Conservation (phyloP, 2,329 filamentous ascomycete genomes). For the Pochonia chlamydosporia region DNA sequence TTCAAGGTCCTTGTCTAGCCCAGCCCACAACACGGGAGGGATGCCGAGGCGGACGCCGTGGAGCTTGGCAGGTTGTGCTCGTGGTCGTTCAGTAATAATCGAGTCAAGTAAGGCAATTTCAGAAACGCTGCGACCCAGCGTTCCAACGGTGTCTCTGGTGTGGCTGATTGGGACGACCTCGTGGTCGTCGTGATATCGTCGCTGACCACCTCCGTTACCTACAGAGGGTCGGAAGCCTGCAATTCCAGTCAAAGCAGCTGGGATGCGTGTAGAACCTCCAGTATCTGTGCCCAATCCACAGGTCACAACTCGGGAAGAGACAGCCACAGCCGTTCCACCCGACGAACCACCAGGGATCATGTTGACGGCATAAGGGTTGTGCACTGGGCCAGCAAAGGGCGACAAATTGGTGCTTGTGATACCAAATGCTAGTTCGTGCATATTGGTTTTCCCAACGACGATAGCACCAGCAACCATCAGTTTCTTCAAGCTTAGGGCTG, state of each 20-base stretch:
- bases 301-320: slow-evolving; percentile 13
- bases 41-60: slow-evolving; percentile 9
- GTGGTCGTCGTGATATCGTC: slow-evolving; percentile 9
- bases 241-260: slow-evolving; percentile 14
- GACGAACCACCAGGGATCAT: slow-evolving; percentile 16
- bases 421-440: slow-evolving; percentile 29
- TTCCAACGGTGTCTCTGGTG: slow-evolving; percentile 61
- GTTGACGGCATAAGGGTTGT: slow-evolving; percentile 10
- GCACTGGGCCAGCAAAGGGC: slow-evolving; percentile 12
- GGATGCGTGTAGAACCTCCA: slow-evolving; percentile 13
- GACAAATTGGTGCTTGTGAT: slow-evolving; percentile 14
- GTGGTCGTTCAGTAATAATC: slow-evolving; percentile 50
- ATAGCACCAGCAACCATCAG: slow-evolving; percentile 20
- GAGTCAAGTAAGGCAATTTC: slow-evolving; percentile 60
- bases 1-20: slow-evolving; percentile 10
- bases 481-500: slow-evolving; percentile 13
- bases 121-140: slow-evolving; percentile 57
- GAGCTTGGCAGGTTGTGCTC: slow-evolving; percentile 3
- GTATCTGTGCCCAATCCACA: slow-evolving; percentile 17
- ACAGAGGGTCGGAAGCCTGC: slow-evolving; percentile 14
- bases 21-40: slow-evolving; percentile 11
- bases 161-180: slow-evolving; percentile 58
- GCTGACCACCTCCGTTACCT: slow-evolving; percentile 11
- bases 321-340: slow-evolving; percentile 13
- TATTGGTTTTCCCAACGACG: slow-evolving; percentile 45